A percentile compares a stretch with the other conserved stretches of the same genome.
These are phyloP conservation scores for Peronospora farinosa DNA, from an alignment of 352 stramenopile genomes.

Conservation along the genomic window DNA sequence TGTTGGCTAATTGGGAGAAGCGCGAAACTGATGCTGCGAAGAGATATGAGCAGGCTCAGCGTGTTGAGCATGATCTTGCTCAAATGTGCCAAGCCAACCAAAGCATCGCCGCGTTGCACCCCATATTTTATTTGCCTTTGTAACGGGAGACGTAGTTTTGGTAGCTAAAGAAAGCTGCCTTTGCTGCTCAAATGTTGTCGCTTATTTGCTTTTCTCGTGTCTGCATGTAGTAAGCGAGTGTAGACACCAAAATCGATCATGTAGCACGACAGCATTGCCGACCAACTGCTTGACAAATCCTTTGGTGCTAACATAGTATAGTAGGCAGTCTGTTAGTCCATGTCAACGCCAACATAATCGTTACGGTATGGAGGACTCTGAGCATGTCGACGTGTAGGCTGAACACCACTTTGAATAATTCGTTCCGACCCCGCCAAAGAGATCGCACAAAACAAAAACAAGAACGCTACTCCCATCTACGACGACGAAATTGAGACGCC, in stretches of 20 bases:
- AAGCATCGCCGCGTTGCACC: slow-evolving; percentile 32
- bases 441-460: slow-evolving; percentile 65
- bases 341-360: slow-evolving; percentile 52
- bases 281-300: neutral
- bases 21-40: slow-evolving; percentile 37
- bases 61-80: slow-evolving; percentile 33
- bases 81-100: slow-evolving; percentile 27
- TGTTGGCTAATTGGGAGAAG: slow-evolving; percentile 55
- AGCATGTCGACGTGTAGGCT: slow-evolving; percentile 15
- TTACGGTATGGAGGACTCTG: slow-evolving; percentile 39
- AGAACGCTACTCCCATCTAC: slow-evolving; percentile 52
- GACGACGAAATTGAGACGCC: slow-evolving; percentile 1
- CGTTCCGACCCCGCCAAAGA: slow-evolving; percentile 41
- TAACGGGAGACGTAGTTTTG: slow-evolving; percentile 11
- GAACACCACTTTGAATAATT: slow-evolving; percentile 31
- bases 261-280: too few species aligned
- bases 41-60: slow-evolving; percentile 36
- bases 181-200: neutral
- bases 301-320: neutral
- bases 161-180: neutral
- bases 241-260: too few species aligned
- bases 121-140: slow-evolving; percentile 50
- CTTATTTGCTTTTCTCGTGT: too few species aligned
- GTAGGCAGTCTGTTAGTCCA: slow-evolving; percentile 16
- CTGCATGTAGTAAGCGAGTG: too few species aligned